These are phyloP conservation scores for Backusella liffmaniae DNA, from an alignment of 192 early-diverging fungal species.

Conservation along the genomic window DNA sequence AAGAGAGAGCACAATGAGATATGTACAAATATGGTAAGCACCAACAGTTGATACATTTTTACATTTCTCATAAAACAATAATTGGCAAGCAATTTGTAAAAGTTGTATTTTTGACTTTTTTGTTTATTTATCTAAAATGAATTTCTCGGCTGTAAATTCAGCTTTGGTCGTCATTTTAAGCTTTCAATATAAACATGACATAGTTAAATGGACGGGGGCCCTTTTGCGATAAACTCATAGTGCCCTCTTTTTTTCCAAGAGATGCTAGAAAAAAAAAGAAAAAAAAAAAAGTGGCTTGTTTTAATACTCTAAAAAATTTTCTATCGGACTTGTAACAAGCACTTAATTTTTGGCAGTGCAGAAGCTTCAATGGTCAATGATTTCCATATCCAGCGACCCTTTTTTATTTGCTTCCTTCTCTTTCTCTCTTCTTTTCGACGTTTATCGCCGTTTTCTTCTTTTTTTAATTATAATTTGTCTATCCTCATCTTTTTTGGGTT, in stretches of 20 bases:
- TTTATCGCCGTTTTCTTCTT: conserved; percentile 9
- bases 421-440: conserved; percentile 9
- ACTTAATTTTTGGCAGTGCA: neutral
- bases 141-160: no score
- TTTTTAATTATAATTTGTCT: conserved; percentile 6
- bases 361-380: neutral
- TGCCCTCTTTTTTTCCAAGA: neutral
- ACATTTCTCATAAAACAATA: no score
- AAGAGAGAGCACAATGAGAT: no score
- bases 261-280: neutral
- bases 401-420: neutral
- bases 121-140: no score
- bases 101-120: no score
- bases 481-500: neutral
- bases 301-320: conserved; percentile 4
- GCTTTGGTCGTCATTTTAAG: no score
- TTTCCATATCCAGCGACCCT: conserved; percentile 1
- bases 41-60: no score
- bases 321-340: conserved; percentile 4
- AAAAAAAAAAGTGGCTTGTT: neutral
- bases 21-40: no score
- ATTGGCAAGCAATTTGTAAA: no score
- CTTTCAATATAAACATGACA: no score
- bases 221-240: no score
- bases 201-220: no score